Conservation (phyloP, 2,329 filamentous ascomycete genomes). For the Nannizzia gypsea region DNA sequence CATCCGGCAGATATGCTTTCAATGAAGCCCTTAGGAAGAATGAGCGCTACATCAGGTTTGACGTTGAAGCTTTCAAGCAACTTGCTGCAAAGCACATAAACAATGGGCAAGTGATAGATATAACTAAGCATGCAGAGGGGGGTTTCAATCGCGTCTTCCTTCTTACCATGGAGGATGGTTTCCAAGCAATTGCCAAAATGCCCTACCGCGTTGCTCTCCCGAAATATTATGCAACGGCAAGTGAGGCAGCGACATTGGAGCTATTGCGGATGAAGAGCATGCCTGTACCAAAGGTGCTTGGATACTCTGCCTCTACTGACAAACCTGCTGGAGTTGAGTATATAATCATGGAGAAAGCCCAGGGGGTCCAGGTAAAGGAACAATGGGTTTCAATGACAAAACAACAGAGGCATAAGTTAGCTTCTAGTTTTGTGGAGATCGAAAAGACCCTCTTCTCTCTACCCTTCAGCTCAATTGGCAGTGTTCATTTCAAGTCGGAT, state of each 20-base stretch:
- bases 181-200: conserved; percentile 19
- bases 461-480: conserved; percentile 9
- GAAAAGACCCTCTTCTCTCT: conserved; percentile 9
- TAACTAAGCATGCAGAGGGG: conserved; percentile 18
- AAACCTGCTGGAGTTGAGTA: conserved; percentile 32
- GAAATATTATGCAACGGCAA: conserved; percentile 19
- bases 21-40: conserved; percentile 9
- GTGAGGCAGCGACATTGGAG: conserved; percentile 29
- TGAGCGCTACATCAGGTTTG: conserved; percentile 12
- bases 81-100: conserved; percentile 7
- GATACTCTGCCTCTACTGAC: conserved; percentile 24
- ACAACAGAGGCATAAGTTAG: conserved; percentile 10
- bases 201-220: conserved; percentile 18
- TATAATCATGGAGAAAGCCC: conserved; percentile 29
- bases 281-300: conserved; percentile 28
- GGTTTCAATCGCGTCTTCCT: conserved; percentile 19
- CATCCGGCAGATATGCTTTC: conserved; percentile 11
- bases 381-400: conserved; percentile 20
- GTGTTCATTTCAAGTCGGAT: conserved; percentile 9
- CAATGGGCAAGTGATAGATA: conserved; percentile 7
- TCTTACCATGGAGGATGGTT: conserved; percentile 16
- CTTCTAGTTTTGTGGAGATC: conserved; percentile 14
- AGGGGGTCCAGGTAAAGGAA: conserved; percentile 22
- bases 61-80: conserved; percentile 10
- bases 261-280: conserved; percentile 22